Evolutionary conservation across 2,329 filamentous ascomycete genomes (phyloP).

Genomic region (Stagonosporopsis vannaccii): DNA sequence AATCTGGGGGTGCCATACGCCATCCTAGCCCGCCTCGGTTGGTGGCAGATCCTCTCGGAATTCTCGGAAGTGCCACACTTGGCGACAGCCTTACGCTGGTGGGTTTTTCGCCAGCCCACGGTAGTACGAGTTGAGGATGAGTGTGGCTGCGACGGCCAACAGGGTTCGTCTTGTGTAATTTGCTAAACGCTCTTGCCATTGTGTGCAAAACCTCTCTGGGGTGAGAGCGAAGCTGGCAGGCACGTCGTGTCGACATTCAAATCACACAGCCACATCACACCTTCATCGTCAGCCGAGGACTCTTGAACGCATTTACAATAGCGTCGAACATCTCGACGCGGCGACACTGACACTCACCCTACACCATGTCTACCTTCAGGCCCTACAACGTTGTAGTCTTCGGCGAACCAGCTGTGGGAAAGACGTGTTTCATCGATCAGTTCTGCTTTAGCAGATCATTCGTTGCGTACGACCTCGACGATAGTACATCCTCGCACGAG

Average conservation of each 20-base stretch:
- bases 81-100: conserved; percentile 7
- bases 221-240: background rate
- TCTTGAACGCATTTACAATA: background rate
- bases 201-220: background rate
- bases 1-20: conserved; percentile 4
- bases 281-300: background rate
- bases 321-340: background rate
- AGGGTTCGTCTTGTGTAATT: background rate
- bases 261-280: conserved; percentile 2
- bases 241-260: background rate
- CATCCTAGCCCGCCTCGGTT: conserved; percentile 13
- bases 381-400: conserved; percentile 20
- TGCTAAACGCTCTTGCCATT: background rate
- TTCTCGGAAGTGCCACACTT: conserved; percentile 12
- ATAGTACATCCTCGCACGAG: background rate
- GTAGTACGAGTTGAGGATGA: background rate
- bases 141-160: background rate
- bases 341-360: background rate
- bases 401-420: conserved; percentile 30
- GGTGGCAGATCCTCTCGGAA: conserved; percentile 19
- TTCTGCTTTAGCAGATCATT: conserved; percentile 19
- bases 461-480: conserved; percentile 19
- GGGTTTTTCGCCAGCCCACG: background rate
- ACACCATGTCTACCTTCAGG: background rate
- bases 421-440: conserved; percentile 32